Evolutionary conservation across 257 asterid species (phyloP), one percentile per base, ranked within the genome.

Genomic region (Nyctanthes arbortristis): DNA sequence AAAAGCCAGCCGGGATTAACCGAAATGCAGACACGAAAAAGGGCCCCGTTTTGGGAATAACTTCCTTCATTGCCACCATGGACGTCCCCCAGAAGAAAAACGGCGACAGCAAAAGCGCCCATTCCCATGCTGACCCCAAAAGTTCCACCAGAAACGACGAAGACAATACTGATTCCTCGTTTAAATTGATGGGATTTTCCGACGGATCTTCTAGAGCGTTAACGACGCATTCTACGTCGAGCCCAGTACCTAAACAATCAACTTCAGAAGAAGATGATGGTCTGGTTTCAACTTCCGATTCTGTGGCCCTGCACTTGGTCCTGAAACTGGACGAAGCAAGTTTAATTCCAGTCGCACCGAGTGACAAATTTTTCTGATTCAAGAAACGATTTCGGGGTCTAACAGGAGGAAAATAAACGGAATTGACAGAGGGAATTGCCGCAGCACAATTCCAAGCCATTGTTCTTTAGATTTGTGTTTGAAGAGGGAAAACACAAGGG

Each of bases 11-110:
- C 1, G 99, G 99, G 75, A 93, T 77, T n/a, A 91, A 84, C 73
- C 99, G 85, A 77, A 91, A 91, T 16, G 99, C 75, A 49, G 99
- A 75, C 80, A 93, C 90, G 39, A 89, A 89, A 63, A 89, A 89
- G 0, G 89, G 96, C 35, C 97, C 99, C 24, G 96, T 75, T 75
- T 87, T 93, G 22, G 99, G 97, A 63, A 93, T 78, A 72, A 89
- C 88, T 63, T 87, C 99, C 82, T 93, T 91, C 99, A 93, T 93
- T 30, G 97, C 97, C 69, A 93, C 99, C 99, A 93, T 93, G 57
- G 97, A 96, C 65, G 99, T 93, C 61, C 99, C 99, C 99, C 97
- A 93, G 74, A 93, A 93, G 95, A 93, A 93, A 81, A 93, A 93
- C 11, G 99, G 97, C 39, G 99, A 93, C 65, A 93, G 81, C 78